Base-by-base conservation (phyloP, 257 asterid genomes). In the Mitragyna speciosa region DNA sequence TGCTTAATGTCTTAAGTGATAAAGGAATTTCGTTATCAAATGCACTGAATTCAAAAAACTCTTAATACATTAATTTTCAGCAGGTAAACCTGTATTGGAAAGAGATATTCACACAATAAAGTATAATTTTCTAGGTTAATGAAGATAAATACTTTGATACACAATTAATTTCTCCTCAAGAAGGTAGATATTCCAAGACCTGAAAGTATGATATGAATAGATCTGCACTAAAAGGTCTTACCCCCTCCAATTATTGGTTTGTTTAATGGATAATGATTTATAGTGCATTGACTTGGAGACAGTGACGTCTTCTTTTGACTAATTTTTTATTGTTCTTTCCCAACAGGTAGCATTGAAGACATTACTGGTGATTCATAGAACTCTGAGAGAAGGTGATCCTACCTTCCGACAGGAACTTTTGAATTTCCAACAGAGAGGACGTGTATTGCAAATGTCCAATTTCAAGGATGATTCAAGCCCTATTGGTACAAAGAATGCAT, bases 381-480 rank as follows among this genome's bases (percentile, higher is more conserved):
- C 92, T 49, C 75, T 94, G 84, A 87, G 98, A 87, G 97, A 94
- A 86, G 98, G 97, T 78, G 97, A 94, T 89, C 97, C 97, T 9
- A 80, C 94, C 72, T 94, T 94, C 82, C 90, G 90, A 75, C 97
- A 93, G 83, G 98, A 94, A 82, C 90, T 94, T 72, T 54, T 90
- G 89, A 92, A 88, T 84, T 93, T 91, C 82, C 97, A 93, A 67
- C 94, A 91, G 79, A 89, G 94, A 84, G 97, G 94, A n/a, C 97
- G 86, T 17, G 80, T 92, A 82, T 93, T 94, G 81, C 98, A 92
- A 83, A 76, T 94, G 89, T 90, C 97, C 77, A 94, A 93, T 87
- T 94, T 94, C 83, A 94, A 93, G 90, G 98, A 93, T 84, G 97
- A 92, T 84, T 92, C 98, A 72, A 93, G 97, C 85, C 97, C 96